Evolutionary conservation across 257 asterid species (phyloP), one percentile per base, ranked within the genome.

Genomic region (Scutellaria minor): DNA sequence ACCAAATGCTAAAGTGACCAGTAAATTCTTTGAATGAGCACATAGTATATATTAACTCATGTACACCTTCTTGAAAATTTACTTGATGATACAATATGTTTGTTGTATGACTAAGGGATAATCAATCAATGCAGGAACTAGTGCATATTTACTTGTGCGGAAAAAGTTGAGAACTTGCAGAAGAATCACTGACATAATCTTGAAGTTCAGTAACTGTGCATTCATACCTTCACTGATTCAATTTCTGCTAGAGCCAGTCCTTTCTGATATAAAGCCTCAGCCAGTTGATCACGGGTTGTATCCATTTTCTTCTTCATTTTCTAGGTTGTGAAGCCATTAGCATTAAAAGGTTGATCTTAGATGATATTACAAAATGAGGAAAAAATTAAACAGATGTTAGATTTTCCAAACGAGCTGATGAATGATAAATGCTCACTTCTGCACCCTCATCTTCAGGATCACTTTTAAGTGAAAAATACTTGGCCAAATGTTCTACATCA

Each of bases 361-460:
- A 56, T 57, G 42, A 67, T 53, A 73, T 68, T 64, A 22, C 35
- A 55, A 42, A 59, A 14, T 13, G 20, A 9, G 10, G 63, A 27
- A 24, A 56, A 50, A 46, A 52, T 7, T 47, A 39, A 9, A 14
- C 5, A 6, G 20, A 40, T 40, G 31, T 42, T 54, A 59, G 13
- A 55, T 42, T 65, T 14, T 41, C 14, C 50, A 59, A 54, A 31
- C 7, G 39, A 72, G 55, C 27, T 75, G 70, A 37, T 50, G 74
- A 41, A 54, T 61, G 70, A 6, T 48, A 68, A 67, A 66, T 59
- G 83, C 93, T 89, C 84, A 94, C 99, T 79, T 91, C 96, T 52
- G 91, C 93, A 80, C 82, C 84, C 71, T 94, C 98, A 7, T 94
- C 97, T 59, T 94, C 99, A 50, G 96, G 93, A 61, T 94, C 97